Evolutionary conservation across 441 rosid species (phyloP).

Genomic region (Erysimum cheiri): DNA sequence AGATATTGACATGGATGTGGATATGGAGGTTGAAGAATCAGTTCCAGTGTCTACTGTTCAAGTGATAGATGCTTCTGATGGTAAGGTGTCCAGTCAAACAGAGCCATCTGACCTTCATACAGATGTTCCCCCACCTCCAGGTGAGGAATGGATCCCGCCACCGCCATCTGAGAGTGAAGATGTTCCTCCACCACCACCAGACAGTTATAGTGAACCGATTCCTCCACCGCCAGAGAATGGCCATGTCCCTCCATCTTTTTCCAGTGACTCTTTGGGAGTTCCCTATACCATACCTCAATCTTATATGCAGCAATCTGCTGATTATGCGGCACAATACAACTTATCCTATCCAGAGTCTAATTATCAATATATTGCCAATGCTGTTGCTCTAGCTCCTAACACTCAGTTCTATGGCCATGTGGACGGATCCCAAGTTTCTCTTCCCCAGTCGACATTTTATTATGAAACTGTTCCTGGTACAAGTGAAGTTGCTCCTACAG

Average conservation of each 20-base stretch:
- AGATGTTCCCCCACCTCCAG: conserved; percentile 70
- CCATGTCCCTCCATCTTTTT: conserved; percentile 59
- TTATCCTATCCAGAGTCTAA: conserved; percentile 59
- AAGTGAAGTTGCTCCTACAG: conserved; percentile 58
- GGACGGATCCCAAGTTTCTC: conserved; percentile 68
- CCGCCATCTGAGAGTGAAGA: conserved; percentile 73
- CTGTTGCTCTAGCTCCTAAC: conserved; percentile 47
- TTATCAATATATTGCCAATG: conserved; percentile 63
- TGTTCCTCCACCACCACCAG: conserved; percentile 89
- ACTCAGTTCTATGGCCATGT: conserved; percentile 65
- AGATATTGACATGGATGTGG: conserved; percentile 95
- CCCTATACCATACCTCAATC: conserved; percentile 55
- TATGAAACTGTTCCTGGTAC: conserved; percentile 64
- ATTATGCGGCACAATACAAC: conserved; percentile 63
- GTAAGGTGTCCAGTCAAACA: conserved; percentile 36
- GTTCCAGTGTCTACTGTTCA: conserved; percentile 38
- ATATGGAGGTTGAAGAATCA: conserved; percentile 95
- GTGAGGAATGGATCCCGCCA: conserved; percentile 94
- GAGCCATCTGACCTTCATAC: conserved; percentile 52
- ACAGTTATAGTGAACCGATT: conserved; percentile 58
- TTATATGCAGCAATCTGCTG: conserved; percentile 57
- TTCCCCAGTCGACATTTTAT: conserved; percentile 61
- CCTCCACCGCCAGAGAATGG: conserved; percentile 85
- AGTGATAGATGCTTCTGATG: conserved; percentile 39
- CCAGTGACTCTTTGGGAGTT: conserved; percentile 70